Evolutionary conservation across 345 rosid species (phyloP), one percentile per base, ranked within the genome.

Genomic region (Populus pruinosa): DNA sequence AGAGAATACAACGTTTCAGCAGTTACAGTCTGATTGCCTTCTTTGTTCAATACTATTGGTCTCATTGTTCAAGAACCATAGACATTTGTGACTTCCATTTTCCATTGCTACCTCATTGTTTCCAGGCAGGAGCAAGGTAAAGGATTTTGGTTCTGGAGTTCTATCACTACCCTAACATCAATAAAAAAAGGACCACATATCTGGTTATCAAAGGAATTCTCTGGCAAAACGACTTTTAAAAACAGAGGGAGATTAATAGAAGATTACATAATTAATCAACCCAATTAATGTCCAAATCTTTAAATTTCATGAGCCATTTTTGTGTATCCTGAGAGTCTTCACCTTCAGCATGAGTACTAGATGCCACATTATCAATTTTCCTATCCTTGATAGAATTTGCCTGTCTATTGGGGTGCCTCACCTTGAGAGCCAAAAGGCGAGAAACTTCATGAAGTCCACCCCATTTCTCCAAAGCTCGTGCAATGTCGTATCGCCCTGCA

Each of bases 401-500:
- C 77, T 85, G 93, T 41, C 91, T 88, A 71, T 82, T 90, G 5
- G 93, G 93, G 75, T 87, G 90, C 83, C 99, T 91, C 73, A 92
- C 87, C 81, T 90, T 88, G n/a, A 95, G 88, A 2, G 94, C 85
- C 71, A 93, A 62, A 6, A 95, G 91, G 21, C 96, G 91, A 39
- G 98, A 91, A 29, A 93, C 97, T 85, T 95, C 93, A 35, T 86
- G 96, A 23, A 93, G 86, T 8, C 98, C 98, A 21, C 99, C 98
- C 97, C 99, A 95, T 84, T 95, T 95, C 90, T 95, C 99, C 21
- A 93, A 81, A 70, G 98, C 97, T 5, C 98, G 88, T 1, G 99
- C 99, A 29, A 95, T 95, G 87, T 95, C 98, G 71, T 91, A 95
- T 20, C 98, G 91, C 70, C 99, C 99, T 95, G 82, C 41, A 64